phyloP scores from a whole-genome alignment of 2,329 filamentous ascomycete species.

The Teratosphaeria nubilosa region DNA sequence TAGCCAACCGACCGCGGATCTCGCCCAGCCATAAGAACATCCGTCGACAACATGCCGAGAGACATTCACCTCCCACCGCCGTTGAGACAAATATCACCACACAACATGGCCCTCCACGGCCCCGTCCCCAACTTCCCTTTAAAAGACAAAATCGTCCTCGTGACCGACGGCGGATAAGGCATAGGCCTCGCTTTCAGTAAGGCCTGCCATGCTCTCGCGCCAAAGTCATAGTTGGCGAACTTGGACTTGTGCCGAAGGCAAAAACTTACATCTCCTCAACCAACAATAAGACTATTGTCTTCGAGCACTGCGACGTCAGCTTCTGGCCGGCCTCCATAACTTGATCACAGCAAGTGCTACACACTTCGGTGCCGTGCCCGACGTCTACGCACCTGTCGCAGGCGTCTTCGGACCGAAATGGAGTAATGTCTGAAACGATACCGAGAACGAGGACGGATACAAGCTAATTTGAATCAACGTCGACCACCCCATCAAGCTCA shows the following conservation, averaged over 20 bases:
- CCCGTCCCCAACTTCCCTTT: slow-evolving; percentile 11
- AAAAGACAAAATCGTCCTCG: slow-evolving; percentile 11
- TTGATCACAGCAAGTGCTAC: slow-evolving; percentile 11
- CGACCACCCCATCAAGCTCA: slow-evolving; percentile 31
- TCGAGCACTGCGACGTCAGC: slow-evolving; percentile 12
- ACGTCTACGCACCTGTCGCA: slow-evolving; percentile 9
- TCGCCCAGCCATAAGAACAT: too few species aligned
- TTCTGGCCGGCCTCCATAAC: slow-evolving; percentile 12
- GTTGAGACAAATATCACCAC: too few species aligned
- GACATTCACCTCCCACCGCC: too few species aligned
- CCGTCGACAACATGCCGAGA: too few species aligned
- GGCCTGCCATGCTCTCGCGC: slow-evolving; percentile 10
- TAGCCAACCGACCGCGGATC: too few species aligned
- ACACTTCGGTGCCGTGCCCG: slow-evolving; percentile 4
- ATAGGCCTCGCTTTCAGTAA: slow-evolving; percentile 12
- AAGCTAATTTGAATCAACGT: slow-evolving; percentile 26
- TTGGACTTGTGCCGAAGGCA: slow-evolving; percentile 12
- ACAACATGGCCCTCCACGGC: too few species aligned
- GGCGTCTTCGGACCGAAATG: slow-evolving; percentile 31
- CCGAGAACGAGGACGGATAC: slow-evolving; percentile 25
- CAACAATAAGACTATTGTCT: slow-evolving; percentile 1
- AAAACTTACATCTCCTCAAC: slow-evolving; percentile 5
- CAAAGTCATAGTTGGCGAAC: slow-evolving; percentile 11
- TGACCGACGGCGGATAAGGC: slow-evolving; percentile 11
- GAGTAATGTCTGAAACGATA: slow-evolving; percentile 29